Evolutionary conservation across 306 rosid species (phyloP).

Genomic region (Carpinus fangiana): DNA sequence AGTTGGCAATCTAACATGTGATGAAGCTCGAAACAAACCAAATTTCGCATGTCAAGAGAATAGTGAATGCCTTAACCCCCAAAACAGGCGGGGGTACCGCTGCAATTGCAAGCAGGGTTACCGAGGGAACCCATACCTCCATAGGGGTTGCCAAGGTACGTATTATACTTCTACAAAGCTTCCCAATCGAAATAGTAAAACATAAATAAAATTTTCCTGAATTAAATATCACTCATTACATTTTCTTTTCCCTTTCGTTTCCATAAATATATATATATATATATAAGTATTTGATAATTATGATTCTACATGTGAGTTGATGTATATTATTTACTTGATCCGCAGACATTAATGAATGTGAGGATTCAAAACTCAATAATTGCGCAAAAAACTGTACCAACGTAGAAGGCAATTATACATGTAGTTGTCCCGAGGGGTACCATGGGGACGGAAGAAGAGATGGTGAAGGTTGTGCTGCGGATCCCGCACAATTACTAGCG

Average conservation of each 20-base stretch:
- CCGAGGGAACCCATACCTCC: constrained; percentile 37
- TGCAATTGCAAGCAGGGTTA: constrained; percentile 37
- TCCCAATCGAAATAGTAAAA: no score
- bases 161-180: no score
- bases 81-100: constrained; percentile 7
- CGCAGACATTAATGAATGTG: constrained; percentile 10
- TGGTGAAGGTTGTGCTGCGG: no score
- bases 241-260: no score
- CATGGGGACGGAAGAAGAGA: no score
- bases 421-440: not conserved
- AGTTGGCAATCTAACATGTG: constrained; percentile 26
- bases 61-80: not conserved
- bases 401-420: not conserved
- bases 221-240: no score
- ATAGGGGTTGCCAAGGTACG: constrained; percentile 23
- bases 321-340: not conserved
- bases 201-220: no score
- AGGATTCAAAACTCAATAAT: not conserved
- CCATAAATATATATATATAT: no score
- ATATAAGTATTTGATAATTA: no score
- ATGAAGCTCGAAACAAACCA: not conserved
- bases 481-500: no score
- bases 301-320: not conserved
- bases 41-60: no score
- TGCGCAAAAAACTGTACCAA: not conserved